Base-by-base conservation (phyloP, 306 rosid species). In the Cucurbita maxima region DNA sequence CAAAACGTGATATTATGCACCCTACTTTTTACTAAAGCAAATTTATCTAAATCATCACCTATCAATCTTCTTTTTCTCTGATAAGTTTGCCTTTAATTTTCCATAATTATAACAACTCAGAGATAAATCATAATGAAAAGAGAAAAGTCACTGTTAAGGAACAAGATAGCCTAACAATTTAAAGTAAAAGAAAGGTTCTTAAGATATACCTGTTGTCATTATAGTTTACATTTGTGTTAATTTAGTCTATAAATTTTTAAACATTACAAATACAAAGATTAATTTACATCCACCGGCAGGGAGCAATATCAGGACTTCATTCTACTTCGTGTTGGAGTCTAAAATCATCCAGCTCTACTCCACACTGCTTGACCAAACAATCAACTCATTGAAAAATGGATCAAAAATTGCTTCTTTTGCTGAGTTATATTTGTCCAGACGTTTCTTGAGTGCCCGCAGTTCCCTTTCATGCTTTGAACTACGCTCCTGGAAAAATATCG, bases 401-500 rank as follows among this genome's bases (percentile, higher is more conserved):
- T 91, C 96, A 56, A 71, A 58, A 74, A 91, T 76, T 68, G 99
- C 96, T 83, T 94, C 99, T 82, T 83, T 89, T 79, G 96, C 87
- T 25, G 96, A 91, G 76, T 76, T 76, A 78, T 83, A 94, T 78
- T 82, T 75, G 76, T 86, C 91, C 5, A 94, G 82, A 41, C 91
- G 96, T 74, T 94, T 94, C 92, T 91, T 94, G 87, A 91, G 75
- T 44, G 96, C 86, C 52, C 99, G 97, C 76, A 94, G 73, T 12
- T 89, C 96, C 78, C 99, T 94, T 80, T 86, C 97, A n/a, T 86
- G 67, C 73, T 86, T 89, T 16, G 95, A 84, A 54, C 77, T 76
- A 30, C 91, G 90, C 71, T 94, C 96, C 99, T 91, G 81, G 69
- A 77, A 20, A 69, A 69, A n/a, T 64, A 80, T 45, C 15, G 14